Conservation (phyloP, 1,139 yeast species). For the Barnettozyma hawaiiensis region DNA sequence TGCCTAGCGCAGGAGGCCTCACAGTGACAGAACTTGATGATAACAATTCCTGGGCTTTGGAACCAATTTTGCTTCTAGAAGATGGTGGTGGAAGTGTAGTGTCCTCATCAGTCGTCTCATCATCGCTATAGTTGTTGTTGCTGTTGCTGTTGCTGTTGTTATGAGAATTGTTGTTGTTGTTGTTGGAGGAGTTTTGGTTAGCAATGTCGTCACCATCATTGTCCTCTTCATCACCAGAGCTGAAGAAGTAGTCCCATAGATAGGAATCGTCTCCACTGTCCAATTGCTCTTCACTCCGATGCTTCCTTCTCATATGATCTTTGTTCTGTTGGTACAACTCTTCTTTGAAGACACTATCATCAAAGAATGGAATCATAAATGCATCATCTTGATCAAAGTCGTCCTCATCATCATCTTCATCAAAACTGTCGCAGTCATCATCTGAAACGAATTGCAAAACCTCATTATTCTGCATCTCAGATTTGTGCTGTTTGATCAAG, state of each 20-base stretch:
- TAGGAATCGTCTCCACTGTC: conserved; percentile 33
- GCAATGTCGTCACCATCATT: conserved; percentile 31
- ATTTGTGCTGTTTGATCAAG: conserved; percentile 20
- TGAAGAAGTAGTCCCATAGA: conserved; percentile 50
- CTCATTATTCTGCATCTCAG: conserved; percentile 19
- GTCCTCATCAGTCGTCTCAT: conserved; percentile 93
- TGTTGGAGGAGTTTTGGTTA: too few species aligned
- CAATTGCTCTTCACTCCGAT: conserved; percentile 5
- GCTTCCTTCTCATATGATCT: conserved; percentile 10
- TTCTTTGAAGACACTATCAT: conserved; percentile 30
- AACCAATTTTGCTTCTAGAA: conserved; percentile 51
- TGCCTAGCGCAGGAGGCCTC: conserved; percentile 87
- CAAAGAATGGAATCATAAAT: conserved; percentile 33
- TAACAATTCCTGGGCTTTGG: conserved; percentile 79
- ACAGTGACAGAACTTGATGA: conserved; percentile 80
- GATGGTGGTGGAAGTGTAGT: conserved; percentile 64
- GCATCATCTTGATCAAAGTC: conserved; percentile 31
- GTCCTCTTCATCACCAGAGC: conserved; percentile 32
- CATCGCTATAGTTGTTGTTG: conserved; percentile 27
- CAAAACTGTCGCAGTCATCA: conserved; percentile 14
- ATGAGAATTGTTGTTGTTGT: conserved; percentile 25
- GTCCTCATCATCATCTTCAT: conserved; percentile 19
- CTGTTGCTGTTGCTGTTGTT: conserved; percentile 29
- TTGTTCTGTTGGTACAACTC: conserved; percentile 14
- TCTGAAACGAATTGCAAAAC: conserved; percentile 20